Percentiles rank a stretch among this genome's conserved stretches.
phyloP scores from a whole-genome alignment of 139 green algal genomes.

The Desmodesmus armatus region DNA sequence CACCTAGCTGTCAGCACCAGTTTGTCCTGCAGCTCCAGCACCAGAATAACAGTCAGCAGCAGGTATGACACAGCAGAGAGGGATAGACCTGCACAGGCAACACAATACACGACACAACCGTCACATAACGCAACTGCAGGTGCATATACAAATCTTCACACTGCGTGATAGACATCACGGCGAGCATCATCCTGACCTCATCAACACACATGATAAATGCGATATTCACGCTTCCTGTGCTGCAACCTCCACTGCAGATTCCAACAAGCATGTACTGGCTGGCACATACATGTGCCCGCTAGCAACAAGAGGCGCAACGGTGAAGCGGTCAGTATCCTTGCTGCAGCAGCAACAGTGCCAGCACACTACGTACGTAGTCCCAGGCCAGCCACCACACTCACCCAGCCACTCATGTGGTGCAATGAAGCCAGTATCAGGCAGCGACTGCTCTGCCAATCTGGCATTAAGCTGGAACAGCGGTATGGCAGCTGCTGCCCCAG shows the following conservation, averaged over 20 bases:
- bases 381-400: not conserved
- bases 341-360: not conserved
- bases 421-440: too few species aligned
- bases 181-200: too few species aligned
- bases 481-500: conserved; percentile 27
- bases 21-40: not conserved
- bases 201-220: not conserved
- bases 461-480: conserved; percentile 27
- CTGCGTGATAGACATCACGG: too few species aligned
- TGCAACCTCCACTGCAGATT: too few species aligned
- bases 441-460: conserved; percentile 14
- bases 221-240: too few species aligned
- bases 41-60: conserved; percentile 6
- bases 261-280: too few species aligned
- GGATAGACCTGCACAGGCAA: conserved; percentile 5
- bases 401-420: conserved; percentile 33
- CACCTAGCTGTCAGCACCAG: not conserved
- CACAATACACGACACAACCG: too few species aligned
- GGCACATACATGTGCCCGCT: too few species aligned
- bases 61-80: conserved; percentile 10
- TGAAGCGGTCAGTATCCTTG: not conserved
- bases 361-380: not conserved
- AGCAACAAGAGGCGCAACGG: too few species aligned
- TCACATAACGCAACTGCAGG: too few species aligned
- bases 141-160: too few species aligned